These are phyloP conservation scores for Skeletonema costatum DNA, from an alignment of 108 stramenopile genomes.

Conservation along the genomic window DNA sequence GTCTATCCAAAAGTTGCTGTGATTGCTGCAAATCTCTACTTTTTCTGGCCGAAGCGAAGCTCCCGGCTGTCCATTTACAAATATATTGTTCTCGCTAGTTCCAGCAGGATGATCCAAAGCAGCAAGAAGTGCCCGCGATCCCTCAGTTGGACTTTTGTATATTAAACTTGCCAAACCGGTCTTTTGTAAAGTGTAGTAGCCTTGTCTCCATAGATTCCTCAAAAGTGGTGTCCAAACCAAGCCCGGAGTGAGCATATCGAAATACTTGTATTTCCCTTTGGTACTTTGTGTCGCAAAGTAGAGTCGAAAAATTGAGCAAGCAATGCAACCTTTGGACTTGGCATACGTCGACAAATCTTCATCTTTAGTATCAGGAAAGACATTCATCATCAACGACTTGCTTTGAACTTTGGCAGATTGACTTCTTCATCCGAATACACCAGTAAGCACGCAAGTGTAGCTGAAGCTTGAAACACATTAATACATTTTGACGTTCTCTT, in stretches of 20 bases:
- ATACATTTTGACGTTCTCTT: slow-evolving; percentile 35
- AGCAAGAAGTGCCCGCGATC: slow-evolving; percentile 28
- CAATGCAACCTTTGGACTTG: slow-evolving; percentile 34
- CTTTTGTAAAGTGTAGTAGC: slow-evolving; percentile 14
- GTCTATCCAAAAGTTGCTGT: slow-evolving; percentile 19
- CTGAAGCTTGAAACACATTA: slow-evolving; percentile 49
- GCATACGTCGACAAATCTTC: slow-evolving; percentile 42
- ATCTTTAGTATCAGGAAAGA: slow-evolving; percentile 24
- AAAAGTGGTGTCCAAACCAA: slow-evolving; percentile 51
- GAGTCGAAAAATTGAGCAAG: slow-evolving; percentile 46
- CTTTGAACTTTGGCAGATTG: not conserved
- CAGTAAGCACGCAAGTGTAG: slow-evolving; percentile 47
- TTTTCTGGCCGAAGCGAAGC: slow-evolving; percentile 33
- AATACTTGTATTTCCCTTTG: slow-evolving; percentile 13
- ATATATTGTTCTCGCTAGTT: slow-evolving; percentile 21
- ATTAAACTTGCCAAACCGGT: slow-evolving; percentile 40
- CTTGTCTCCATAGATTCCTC: slow-evolving; percentile 29
- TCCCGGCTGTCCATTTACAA: slow-evolving; percentile 34
- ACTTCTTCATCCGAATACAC: slow-evolving; percentile 34
- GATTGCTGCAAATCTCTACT: slow-evolving; percentile 19
- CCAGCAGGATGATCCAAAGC: slow-evolving; percentile 16
- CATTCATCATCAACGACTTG: slow-evolving; percentile 26
- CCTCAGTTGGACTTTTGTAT: slow-evolving; percentile 47
- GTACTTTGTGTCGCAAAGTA: slow-evolving; percentile 26
- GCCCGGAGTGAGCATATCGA: slow-evolving; percentile 48